A percentile compares a stretch with the other conserved stretches of the same genome.
Evolutionary conservation across 306 rosid genomes (phyloP).

Genomic region (Acacia confusa): DNA sequence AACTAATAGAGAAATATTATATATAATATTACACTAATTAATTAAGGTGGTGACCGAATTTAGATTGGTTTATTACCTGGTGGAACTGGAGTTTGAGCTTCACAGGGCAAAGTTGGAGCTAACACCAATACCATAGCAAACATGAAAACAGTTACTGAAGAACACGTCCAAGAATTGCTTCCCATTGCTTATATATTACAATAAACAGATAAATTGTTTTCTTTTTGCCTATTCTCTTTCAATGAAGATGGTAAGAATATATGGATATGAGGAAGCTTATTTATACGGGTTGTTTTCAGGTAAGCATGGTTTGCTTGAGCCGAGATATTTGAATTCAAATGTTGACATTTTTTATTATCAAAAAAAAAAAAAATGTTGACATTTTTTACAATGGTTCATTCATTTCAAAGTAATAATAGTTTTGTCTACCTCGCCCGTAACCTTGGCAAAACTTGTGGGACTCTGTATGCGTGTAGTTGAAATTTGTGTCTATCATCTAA

Average conservation of each 20-base stretch:
- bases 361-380: not conserved
- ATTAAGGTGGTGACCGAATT: not conserved
- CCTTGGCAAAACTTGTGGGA: not conserved
- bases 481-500: not conserved
- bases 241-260: not conserved
- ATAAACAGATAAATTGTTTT: not conserved
- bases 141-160: conserved; percentile 35
- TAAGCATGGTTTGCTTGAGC: not conserved
- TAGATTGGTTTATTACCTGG: not conserved
- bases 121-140: conserved; percentile 37
- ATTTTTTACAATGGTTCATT: not conserved
- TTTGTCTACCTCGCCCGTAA: not conserved
- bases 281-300: not conserved
- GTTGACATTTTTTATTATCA: not conserved
- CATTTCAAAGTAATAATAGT: not conserved
- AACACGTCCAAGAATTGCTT: conserved; percentile 18
- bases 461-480: not conserved
- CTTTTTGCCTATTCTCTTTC: not conserved
- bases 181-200: not conserved
- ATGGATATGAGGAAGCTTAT: not conserved
- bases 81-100: conserved; percentile 14
- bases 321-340: not conserved
- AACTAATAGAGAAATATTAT: too few relatives aligned
- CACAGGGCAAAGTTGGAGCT: conserved; percentile 33
- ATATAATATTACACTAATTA: not conserved